Conservation (phyloP, 2,329 filamentous ascomycete genomes). For the Verticillium zaregamsianum region DNA sequence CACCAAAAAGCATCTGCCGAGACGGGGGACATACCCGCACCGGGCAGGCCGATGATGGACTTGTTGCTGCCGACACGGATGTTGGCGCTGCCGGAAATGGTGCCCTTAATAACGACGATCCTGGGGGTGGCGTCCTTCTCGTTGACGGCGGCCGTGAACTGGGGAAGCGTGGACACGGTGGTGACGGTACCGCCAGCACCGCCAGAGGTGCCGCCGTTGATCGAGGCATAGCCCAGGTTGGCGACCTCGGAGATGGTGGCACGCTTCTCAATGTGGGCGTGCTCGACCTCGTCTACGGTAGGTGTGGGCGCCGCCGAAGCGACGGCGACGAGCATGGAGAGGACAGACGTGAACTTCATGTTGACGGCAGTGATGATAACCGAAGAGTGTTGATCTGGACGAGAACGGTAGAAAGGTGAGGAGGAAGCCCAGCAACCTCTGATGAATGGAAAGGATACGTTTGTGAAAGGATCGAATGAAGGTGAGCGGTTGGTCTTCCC, state of each 20-base stretch:
- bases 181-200: constrained; percentile 37
- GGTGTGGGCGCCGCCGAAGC: constrained; percentile 12
- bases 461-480: not conserved
- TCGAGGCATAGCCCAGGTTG: constrained; percentile 38
- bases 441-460: not conserved
- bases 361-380: not conserved
- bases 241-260: constrained; percentile 15
- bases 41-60: constrained; percentile 32
- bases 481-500: not conserved
- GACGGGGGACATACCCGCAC: constrained; percentile 5
- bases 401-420: not conserved
- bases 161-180: constrained; percentile 39
- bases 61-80: constrained; percentile 38
- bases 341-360: constrained; percentile 8
- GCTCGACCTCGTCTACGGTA: constrained; percentile 6
- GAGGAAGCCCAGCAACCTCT: not conserved
- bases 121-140: constrained; percentile 38
- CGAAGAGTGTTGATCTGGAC: not conserved
- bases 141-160: constrained; percentile 30
- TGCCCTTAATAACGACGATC: constrained; percentile 32
- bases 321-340: constrained; percentile 8
- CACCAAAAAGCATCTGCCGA: not conserved
- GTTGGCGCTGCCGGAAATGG: constrained; percentile 30
- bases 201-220: constrained; percentile 40
- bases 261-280: constrained; percentile 12